A percentile compares a stretch with the other conserved stretches of the same genome.
Conservation (phyloP, 2,329 filamentous ascomycete species). For the Colletotrichum navitas region DNA sequence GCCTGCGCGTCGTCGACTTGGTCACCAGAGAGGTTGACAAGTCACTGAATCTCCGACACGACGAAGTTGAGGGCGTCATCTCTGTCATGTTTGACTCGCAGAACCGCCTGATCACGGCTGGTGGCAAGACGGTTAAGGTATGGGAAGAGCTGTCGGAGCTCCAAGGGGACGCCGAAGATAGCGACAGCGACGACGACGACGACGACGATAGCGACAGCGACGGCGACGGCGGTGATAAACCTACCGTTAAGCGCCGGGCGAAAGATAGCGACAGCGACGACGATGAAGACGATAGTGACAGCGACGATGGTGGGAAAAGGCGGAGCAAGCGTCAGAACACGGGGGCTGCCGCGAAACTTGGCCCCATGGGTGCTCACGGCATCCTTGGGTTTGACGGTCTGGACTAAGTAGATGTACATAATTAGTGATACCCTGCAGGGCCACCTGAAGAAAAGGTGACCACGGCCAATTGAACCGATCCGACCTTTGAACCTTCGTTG, state of each 20-base stretch:
- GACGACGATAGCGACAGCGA: constrained; percentile 42
- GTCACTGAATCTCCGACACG: constrained; percentile 74
- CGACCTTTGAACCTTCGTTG: background rate
- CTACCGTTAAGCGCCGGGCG: constrained; percentile 61
- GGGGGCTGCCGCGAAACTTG: constrained; percentile 57
- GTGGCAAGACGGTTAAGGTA: constrained; percentile 87
- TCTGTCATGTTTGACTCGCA: constrained; percentile 86
- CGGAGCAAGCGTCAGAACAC: constrained; percentile 59
- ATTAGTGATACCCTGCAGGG: constrained; percentile 41
- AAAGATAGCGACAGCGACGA: constrained; percentile 59
- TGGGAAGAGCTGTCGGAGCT: constrained; percentile 84
- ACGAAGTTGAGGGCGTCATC: constrained; percentile 88
- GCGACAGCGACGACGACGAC: constrained; percentile 58
- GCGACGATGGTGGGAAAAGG: constrained; percentile 61
- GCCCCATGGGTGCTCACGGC: constrained; percentile 64
- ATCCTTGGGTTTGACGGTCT: constrained; percentile 64
- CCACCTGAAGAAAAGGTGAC: constrained; percentile 20
- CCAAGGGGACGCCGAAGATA: constrained; percentile 64
- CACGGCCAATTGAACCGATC: constrained; percentile 25
- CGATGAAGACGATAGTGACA: constrained; percentile 61
- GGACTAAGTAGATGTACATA: constrained; percentile 50
- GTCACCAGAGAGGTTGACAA: constrained; percentile 78
- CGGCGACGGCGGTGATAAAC: constrained; percentile 58
- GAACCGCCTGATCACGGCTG: constrained; percentile 89
- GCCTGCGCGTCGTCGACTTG: constrained; percentile 81